These are phyloP conservation scores for Umbelopsis sp. DNA, from an alignment of 192 early-diverging fungal species.

Conservation along the genomic window DNA sequence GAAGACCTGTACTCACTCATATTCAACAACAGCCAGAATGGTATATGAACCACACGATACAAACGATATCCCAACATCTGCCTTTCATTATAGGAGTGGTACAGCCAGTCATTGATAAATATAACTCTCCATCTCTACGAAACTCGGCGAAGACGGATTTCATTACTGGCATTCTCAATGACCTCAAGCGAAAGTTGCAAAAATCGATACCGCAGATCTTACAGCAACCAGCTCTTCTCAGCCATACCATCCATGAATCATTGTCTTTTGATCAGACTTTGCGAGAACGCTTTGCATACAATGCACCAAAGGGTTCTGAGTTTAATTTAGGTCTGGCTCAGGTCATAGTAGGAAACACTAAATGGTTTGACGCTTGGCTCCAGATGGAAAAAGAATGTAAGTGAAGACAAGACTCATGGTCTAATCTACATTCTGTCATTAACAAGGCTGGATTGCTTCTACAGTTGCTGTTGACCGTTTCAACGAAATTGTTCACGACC, in stretches of 20 bases:
- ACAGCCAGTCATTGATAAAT: conserved; percentile 57
- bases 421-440: not conserved
- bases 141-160: conserved; percentile 71
- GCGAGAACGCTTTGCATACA: conserved; percentile 61
- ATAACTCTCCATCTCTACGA: conserved; percentile 26
- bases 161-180: conserved; percentile 55
- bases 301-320: conserved; percentile 43
- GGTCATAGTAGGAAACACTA: conserved; percentile 54
- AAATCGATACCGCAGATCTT: conserved; percentile 53
- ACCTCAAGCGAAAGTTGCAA: conserved; percentile 60
- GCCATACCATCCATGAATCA: conserved; percentile 67
- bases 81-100: conserved; percentile 65
- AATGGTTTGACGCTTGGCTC: conserved; percentile 70
- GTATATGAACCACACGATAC: conserved; percentile 66
- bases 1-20: not conserved
- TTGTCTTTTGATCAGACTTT: conserved; percentile 69
- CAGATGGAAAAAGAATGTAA: conserved; percentile 66
- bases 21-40: conserved; percentile 65
- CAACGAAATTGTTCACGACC: conserved; percentile 60
- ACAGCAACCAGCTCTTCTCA: conserved; percentile 57
- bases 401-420: not conserved
- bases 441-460: not conserved
- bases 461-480: conserved; percentile 60
- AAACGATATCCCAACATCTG: conserved; percentile 58
- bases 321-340: not conserved